These are phyloP conservation scores for Backusella westeae DNA, from an alignment of 192 early-diverging fungal species.

Conservation along the genomic window DNA sequence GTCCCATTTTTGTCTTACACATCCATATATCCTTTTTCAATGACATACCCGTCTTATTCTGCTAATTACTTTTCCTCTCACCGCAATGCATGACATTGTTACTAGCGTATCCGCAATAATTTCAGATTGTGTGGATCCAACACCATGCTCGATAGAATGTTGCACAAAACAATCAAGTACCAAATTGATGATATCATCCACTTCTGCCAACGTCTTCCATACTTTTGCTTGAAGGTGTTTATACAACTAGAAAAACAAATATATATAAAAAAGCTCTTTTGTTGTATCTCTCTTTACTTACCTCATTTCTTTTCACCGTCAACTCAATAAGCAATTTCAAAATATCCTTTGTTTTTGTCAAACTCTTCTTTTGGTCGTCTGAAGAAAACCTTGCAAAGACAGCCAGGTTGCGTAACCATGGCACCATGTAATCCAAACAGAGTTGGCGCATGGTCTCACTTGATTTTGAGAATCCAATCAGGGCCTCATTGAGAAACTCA, in stretches of 20 bases:
- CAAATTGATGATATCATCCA: conserved; percentile 74
- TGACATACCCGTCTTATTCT: conserved; percentile 66
- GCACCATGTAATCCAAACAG: conserved; percentile 84
- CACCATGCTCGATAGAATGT: conserved; percentile 73
- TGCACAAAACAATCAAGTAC: conserved; percentile 77
- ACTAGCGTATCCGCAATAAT: conserved; percentile 83
- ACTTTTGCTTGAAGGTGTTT: conserved; percentile 78
- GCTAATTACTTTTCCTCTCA: conserved; percentile 78
- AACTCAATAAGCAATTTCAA: conserved; percentile 76
- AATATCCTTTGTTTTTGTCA: conserved; percentile 66
- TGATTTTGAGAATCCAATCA: conserved; percentile 76
- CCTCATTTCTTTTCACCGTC: conserved; percentile 66
- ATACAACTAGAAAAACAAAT: conserved; percentile 55
- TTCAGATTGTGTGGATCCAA: conserved; percentile 74
- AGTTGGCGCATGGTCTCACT: conserved; percentile 66
- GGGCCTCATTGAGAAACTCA: conserved; percentile 83
- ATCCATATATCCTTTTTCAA: conserved; percentile 17
- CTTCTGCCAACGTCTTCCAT: conserved; percentile 76
- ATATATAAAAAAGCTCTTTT: not conserved
- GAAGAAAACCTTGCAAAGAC: conserved; percentile 44
- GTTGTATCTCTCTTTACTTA: conserved; percentile 5
- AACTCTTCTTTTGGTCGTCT: conserved; percentile 49
- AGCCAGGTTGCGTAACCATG: conserved; percentile 81
- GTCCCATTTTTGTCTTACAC: conserved; percentile 46
- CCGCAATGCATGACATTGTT: conserved; percentile 71